phyloP scores from a whole-genome alignment of 129 eudicot species.

The Arctium minus region DNA sequence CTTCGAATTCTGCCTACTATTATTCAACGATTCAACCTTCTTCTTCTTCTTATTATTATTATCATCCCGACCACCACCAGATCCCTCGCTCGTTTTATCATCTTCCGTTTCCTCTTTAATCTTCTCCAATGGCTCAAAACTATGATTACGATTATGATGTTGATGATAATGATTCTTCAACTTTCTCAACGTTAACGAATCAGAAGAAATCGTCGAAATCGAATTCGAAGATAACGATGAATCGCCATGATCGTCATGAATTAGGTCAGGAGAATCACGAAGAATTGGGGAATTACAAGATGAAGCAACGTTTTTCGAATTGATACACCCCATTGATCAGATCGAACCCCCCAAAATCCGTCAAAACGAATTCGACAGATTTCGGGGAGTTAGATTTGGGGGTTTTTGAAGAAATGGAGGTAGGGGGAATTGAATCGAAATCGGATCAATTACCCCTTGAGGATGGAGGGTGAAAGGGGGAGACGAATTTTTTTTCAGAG shows the following conservation, averaged over 20 bases:
- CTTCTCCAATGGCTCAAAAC: slow-evolving; percentile 33
- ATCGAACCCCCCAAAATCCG: slow-evolving; percentile 42
- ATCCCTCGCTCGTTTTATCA: slow-evolving; percentile 25
- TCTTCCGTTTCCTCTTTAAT: slow-evolving; percentile 41
- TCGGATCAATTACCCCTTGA: background rate
- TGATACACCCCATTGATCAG: slow-evolving; percentile 69
- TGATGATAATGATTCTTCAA: background rate
- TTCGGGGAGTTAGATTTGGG: slow-evolving; percentile 18
- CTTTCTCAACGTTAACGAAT: slow-evolving; percentile 16
- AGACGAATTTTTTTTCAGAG: background rate
- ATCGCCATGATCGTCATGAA: background rate
- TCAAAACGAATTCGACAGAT: slow-evolving; percentile 28
- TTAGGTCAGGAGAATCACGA: background rate
- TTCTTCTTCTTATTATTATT: no score
- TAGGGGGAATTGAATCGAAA: background rate
- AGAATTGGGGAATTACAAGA: background rate
- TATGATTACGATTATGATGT: background rate
- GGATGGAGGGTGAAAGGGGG: slow-evolving; percentile 12
- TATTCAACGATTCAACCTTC: background rate
- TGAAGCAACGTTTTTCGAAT: slow-evolving; percentile 38
- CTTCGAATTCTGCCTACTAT: background rate
- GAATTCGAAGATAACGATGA: slow-evolving; percentile 10
- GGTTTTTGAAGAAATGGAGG: background rate
- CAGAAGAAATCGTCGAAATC: background rate
- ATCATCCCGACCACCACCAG: background rate